Base-by-base conservation (phyloP, 2,329 filamentous ascomycete species). In the Stromatinia cepivora region DNA sequence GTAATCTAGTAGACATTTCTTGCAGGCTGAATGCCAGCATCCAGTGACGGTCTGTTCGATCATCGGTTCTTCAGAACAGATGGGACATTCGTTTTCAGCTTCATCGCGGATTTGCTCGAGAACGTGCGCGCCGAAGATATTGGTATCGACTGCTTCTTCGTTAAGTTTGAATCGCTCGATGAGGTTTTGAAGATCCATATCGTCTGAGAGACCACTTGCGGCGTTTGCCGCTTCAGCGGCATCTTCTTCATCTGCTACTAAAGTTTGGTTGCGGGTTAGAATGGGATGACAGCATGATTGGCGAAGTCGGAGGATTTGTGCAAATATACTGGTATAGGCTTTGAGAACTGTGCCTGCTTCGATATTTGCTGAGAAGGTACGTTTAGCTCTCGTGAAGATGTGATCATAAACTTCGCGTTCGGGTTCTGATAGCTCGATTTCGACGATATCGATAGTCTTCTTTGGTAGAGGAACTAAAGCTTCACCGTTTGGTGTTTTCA, bases 1-100 rank as follows among this genome's bases (percentile, higher is more conserved):
- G 75, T 93, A 97, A 74, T 93, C 89, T 2, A 96, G 82, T n/a
- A 98, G 82, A 76, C 95, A 99, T 72, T 92, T 90, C 80, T 95
- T 97, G 82, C 95, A 99, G 0, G 95, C 94, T 46, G 92, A 97
- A 79, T 99, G 95, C 93, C 95, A 99, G 80, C 95, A 99, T 0
- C 93, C 92, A 0, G 95, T 98, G 1, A 99, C 95, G 0, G 92
- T 91, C 77, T 97, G 94, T 67, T 97, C 91, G 53, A 92, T 87
- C 93, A 98, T 98, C 4, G 94, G 93, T 79, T 98, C 95, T 79
- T 98, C 94, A 5, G 92, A 88, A 80, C 95, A 99, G 66, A 99
- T 92, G 0, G 95, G 94, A 76, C 95, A 99, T 81, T 99, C 95
- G 71, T 91, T 91, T 70, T 90, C 88, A 0, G 92, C 89, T 76